A percentile compares a stretch with the other conserved stretches of the same genome.
Conservation (phyloP, 2,329 filamentous ascomycete species). For the Phoma sp. region DNA sequence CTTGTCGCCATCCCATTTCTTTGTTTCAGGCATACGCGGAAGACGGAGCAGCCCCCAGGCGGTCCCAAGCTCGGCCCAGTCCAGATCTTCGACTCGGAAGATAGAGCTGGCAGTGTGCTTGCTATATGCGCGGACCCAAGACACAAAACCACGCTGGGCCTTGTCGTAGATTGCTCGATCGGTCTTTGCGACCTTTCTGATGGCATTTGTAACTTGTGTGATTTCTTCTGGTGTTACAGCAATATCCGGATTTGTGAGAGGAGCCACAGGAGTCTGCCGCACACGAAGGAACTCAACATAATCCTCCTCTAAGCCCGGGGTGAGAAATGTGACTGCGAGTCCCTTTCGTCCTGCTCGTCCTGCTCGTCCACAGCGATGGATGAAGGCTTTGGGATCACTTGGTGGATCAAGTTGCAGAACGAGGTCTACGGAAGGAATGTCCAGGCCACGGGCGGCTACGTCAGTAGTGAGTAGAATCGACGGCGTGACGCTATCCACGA, state of each 20-base stretch:
- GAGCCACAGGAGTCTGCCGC: conserved; percentile 80
- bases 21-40: conserved; percentile 89
- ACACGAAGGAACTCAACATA: conserved; percentile 87
- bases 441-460: conserved; percentile 85
- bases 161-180: conserved; percentile 81
- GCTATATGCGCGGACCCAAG: conserved; percentile 88
- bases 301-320: conserved; percentile 83
- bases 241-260: conserved; percentile 64
- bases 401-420: conserved; percentile 87
- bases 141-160: conserved; percentile 88
- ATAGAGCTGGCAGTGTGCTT: conserved; percentile 92
- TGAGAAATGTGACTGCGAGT: conserved; percentile 83
- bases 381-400: conserved; percentile 84
- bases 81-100: conserved; percentile 79
- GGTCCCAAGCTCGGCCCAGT: conserved; percentile 81
- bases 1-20: conserved; percentile 54
- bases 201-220: conserved; percentile 59
- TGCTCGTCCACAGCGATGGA: conserved; percentile 69
- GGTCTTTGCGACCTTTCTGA: conserved; percentile 64
- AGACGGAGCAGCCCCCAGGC: conserved; percentile 87
- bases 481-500: conserved; percentile 74
- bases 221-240: conserved; percentile 68
- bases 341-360: conserved; percentile 72
- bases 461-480: conserved; percentile 90
- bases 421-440: conserved; percentile 89